A percentile compares a stretch with the other conserved stretches of the same genome.
These are phyloP conservation scores for Simmondsia chinensis DNA, from an alignment of 148 eudicot genomes.

Conservation along the genomic window DNA sequence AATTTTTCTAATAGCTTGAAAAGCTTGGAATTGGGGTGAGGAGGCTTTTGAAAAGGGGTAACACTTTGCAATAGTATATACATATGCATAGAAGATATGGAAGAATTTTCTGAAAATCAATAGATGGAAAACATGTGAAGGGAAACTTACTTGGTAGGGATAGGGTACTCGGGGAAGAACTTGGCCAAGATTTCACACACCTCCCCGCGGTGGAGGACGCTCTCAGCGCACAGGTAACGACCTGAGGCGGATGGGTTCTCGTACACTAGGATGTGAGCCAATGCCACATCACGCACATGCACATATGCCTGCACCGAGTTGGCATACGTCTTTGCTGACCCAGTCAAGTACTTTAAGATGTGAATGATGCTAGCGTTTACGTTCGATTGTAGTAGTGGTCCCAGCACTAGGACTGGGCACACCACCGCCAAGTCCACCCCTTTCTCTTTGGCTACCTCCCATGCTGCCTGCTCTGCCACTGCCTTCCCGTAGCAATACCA, in stretches of 20 bases:
- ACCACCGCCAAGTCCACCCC: slow-evolving; percentile 71
- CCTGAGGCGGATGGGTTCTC: slow-evolving; percentile 69
- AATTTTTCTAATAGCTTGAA: too few relatives aligned
- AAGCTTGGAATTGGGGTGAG: too few relatives aligned
- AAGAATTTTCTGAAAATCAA: too few relatives aligned
- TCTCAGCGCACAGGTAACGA: slow-evolving; percentile 72
- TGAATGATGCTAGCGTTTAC: slow-evolving; percentile 76
- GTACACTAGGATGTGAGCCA: slow-evolving; percentile 70
- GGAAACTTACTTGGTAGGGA: slow-evolving; percentile 70
- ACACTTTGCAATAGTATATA: too few relatives aligned
- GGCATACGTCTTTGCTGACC: slow-evolving; percentile 74
- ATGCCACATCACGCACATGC: slow-evolving; percentile 70
- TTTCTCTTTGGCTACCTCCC: slow-evolving; percentile 60
- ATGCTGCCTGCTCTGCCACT: slow-evolving; percentile 82
- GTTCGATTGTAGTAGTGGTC: slow-evolving; percentile 69
- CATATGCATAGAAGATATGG: too few relatives aligned
- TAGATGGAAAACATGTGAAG: too few relatives aligned
- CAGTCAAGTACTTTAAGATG: slow-evolving; percentile 72
- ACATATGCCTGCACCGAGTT: slow-evolving; percentile 83
- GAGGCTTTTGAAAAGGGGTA: too few relatives aligned
- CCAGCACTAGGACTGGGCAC: slow-evolving; percentile 78
- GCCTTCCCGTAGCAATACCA: slow-evolving; percentile 96
- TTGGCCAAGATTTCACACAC: slow-evolving; percentile 77
- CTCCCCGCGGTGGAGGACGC: slow-evolving; percentile 80
- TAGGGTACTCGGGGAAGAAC: slow-evolving; percentile 79